Percentiles rank a stretch among this genome's conserved stretches.
Conservation (phyloP, 2,329 filamentous ascomycete genomes). For the Fusarium sp. region DNA sequence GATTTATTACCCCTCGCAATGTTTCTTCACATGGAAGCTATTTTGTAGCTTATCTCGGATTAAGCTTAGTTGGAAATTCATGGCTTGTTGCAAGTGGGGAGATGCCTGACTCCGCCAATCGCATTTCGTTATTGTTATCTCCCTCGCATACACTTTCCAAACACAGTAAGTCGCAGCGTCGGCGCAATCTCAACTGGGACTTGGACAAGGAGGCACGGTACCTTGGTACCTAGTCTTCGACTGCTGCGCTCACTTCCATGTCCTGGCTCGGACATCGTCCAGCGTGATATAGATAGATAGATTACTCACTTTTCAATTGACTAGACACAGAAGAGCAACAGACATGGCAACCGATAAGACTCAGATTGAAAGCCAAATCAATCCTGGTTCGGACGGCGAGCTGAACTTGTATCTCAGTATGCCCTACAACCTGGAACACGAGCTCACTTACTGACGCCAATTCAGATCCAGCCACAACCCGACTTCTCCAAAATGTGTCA, state of each 20-base stretch:
- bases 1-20: neutral
- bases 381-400: neutral
- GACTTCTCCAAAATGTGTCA: neutral
- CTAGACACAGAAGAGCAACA: neutral
- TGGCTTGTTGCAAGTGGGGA: neutral
- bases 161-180: neutral
- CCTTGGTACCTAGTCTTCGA: neutral
- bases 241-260: neutral
- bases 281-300: neutral
- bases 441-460: neutral
- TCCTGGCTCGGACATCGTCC: neutral
- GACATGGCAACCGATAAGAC: neutral
- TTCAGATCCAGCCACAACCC: neutral
- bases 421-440: neutral
- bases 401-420: neutral
- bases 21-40: neutral
- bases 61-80: neutral
- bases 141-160: neutral
- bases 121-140: neutral
- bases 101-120: neutral
- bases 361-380: neutral
- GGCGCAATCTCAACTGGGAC: neutral
- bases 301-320: neutral
- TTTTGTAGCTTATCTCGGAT: neutral
- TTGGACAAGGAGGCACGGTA: neutral